Base-by-base conservation (phyloP, 257 asterid genomes). In the Plantago ovata region DNA sequence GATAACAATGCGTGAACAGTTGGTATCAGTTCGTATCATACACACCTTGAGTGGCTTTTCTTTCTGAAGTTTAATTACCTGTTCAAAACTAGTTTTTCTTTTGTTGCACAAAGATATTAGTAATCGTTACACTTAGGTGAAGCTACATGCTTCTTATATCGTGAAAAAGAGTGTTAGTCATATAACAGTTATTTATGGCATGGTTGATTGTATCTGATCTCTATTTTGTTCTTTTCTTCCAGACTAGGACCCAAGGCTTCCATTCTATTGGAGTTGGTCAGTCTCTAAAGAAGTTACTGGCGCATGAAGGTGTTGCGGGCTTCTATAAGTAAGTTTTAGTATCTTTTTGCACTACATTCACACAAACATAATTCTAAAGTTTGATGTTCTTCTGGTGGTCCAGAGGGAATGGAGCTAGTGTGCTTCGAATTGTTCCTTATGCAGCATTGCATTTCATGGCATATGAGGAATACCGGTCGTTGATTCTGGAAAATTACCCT, bases 351-450 rank as follows among this genome's bases (percentile, higher is more conserved):
- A 21, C 14, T 62, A 46, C 46, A 9, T 61, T 24, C 52, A 18
- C n/a, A 63, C 46, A 41, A 18, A 36, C 33, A 12, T 62, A 71
- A 20, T 60, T 21, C 47, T 22, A 12, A 38, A 36, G 13, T 20
- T 41, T 11, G 14, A 60, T 38, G 39, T 42, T 36, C 32, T 53
- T 44, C 5, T 38, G 18, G 49, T 63, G 64, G 39, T 60, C 50
- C 68, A 93, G 97, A 80, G 99, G 99, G 64, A 93, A 93, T 69
- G 99, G 99, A 64, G 99, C 99, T 50, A 89, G 97, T 60, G 96
- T 93, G 43, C 82, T 86, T 56, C 93, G 99, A 38, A 93, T 93
- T 59, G 86, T 89, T 44, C 99, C 99, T 3, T 93, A 93, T 60
- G 99, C 97, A 32, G 96, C 99, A 28, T 74, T 93, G 32, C 99